Conservation (phyloP, 176 grass and related monocot genomes). For the Lolium multiflorum region DNA sequence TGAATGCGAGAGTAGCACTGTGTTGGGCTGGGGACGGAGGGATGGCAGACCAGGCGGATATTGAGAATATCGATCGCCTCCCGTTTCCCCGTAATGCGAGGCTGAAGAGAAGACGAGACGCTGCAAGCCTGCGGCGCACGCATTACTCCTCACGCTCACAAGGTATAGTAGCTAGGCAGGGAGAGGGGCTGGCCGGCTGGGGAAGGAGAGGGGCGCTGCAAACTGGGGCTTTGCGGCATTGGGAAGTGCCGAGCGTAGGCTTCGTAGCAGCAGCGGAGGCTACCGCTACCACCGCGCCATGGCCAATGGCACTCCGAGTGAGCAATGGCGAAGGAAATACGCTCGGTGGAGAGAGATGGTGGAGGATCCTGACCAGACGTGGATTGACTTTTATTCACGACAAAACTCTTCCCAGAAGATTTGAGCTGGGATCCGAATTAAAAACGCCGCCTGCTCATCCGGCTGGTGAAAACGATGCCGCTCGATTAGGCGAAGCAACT, state of each 20-base stretch:
- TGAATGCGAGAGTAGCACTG: background rate
- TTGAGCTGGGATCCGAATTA: conserved; percentile 17
- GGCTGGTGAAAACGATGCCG: conserved; percentile 41
- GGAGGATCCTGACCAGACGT: background rate
- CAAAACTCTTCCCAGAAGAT: conserved; percentile 44
- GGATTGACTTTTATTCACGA: conserved; percentile 38
- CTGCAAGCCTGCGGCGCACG: conserved; percentile 12
- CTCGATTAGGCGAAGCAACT: background rate
- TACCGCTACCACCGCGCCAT: conserved; percentile 16
- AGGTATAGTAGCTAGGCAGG: background rate
- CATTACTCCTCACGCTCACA: conserved; percentile 42
- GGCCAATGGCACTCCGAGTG: conserved; percentile 37
- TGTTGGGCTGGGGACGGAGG: conserved; percentile 34
- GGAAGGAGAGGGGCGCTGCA: conserved; percentile 24
- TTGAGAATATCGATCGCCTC: conserved; percentile 53
- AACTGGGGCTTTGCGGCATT: conserved; percentile 54
- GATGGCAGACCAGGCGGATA: conserved; percentile 59
- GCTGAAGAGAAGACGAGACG: conserved; percentile 30
- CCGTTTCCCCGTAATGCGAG: conserved; percentile 49
- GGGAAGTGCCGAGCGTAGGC: conserved; percentile 44
- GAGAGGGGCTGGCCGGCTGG: background rate
- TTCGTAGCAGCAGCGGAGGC: conserved; percentile 30
- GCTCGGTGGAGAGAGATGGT: too few relatives aligned
- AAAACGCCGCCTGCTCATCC: conserved; percentile 17
- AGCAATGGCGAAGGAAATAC: conserved; percentile 10